Conservation (phyloP, 441 rosid species). For the Pelargonium citronellum region DNA sequence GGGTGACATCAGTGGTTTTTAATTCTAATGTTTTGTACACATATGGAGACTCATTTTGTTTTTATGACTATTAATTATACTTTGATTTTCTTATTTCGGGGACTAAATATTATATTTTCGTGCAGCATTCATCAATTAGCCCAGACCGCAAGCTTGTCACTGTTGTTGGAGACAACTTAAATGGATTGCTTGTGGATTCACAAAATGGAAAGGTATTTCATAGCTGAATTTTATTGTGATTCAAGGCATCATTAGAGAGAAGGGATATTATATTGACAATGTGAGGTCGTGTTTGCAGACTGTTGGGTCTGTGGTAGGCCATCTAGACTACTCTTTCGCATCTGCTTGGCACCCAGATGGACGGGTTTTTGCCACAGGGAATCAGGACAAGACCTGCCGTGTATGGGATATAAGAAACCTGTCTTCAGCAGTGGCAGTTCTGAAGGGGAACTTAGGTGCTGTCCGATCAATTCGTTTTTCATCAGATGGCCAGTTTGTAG, state of each 20-base stretch:
- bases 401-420: constrained; percentile 36
- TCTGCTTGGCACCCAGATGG: constrained; percentile 38
- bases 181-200: constrained; percentile 36
- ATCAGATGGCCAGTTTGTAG: constrained; percentile 33
- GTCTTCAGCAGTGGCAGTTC: constrained; percentile 23
- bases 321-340: constrained; percentile 35
- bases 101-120: constrained; percentile 1
- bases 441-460: constrained; percentile 36
- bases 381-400: constrained; percentile 39
- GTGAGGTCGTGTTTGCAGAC: constrained; percentile 16
- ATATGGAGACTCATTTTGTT: background rate
- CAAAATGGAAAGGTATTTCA: constrained; percentile 36
- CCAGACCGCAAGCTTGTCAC: constrained; percentile 29
- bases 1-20: background rate
- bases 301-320: constrained; percentile 25
- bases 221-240: background rate
- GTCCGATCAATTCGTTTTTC: constrained; percentile 33
- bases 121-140: constrained; percentile 42
- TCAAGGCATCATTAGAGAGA: background rate
- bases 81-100: background rate
- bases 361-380: constrained; percentile 31
- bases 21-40: background rate
- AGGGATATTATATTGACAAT: background rate
- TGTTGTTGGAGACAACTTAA: constrained; percentile 35
- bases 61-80: background rate